A percentile compares a stretch with the other conserved stretches of the same genome.
Evolutionary conservation across 306 rosid genomes (phyloP).

Genomic region (Cyclanthera cordifolia): DNA sequence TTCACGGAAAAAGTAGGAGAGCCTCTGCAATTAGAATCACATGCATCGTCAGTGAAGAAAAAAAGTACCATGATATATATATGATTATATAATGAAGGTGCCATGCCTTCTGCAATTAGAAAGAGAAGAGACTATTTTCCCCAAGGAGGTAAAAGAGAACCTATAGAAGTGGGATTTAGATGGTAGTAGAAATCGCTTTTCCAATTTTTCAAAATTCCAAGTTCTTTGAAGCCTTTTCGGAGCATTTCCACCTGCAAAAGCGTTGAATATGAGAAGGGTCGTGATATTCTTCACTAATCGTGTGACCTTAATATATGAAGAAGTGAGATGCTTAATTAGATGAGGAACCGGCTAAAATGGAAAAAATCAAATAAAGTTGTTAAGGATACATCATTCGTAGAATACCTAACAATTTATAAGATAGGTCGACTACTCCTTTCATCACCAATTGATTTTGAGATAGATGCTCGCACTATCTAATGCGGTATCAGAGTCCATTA

Average conservation of each 20-base stretch:
- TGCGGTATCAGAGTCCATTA: too few relatives aligned
- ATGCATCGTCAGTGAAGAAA: neutral
- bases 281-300: slow-evolving; percentile 8
- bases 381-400: too few relatives aligned
- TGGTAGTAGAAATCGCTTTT: slow-evolving; percentile 49
- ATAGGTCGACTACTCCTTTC: too few relatives aligned
- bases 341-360: slow-evolving; percentile 3
- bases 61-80: too few relatives aligned
- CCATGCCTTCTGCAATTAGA: neutral
- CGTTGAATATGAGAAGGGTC: slow-evolving; percentile 13
- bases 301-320: neutral
- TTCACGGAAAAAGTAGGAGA: slow-evolving; percentile 8
- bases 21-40: neutral
- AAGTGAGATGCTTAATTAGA: neutral
- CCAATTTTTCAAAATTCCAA: slow-evolving; percentile 51
- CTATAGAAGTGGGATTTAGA: slow-evolving; percentile 93
- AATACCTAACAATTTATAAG: too few relatives aligned
- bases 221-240: slow-evolving; percentile 62
- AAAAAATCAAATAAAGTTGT: neutral
- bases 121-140: slow-evolving; percentile 4
- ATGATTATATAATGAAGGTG: neutral
- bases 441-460: too few relatives aligned
- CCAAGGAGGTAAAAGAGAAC: slow-evolving; percentile 23
- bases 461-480: too few relatives aligned
- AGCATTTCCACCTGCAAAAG: slow-evolving; percentile 61